Base-by-base conservation (phyloP, 176 grass and related monocot genomes). In the Oryza glumipatula region DNA sequence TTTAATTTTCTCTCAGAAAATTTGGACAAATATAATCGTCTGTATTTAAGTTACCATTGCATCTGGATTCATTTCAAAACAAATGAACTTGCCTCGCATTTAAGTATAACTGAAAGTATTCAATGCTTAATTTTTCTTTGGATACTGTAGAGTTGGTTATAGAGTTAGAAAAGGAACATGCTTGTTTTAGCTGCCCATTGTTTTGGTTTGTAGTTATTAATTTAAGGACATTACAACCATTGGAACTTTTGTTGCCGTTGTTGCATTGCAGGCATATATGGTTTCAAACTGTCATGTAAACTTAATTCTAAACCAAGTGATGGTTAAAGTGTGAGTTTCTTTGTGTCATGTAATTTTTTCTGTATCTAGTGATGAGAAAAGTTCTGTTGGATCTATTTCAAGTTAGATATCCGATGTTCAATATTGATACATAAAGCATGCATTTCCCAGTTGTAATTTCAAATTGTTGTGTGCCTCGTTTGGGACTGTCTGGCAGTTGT, bases 281-380 rank as follows among this genome's bases (percentile, higher is more conserved):
- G 51, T 73, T 82, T 73, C 19, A 38, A 38, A 38, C 36, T 56
- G 46, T 65, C 81, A 74, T 83, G 17, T 83, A 74, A 7, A 65
- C 65, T 83, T 65, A 7, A 65, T 74, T 48, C 58, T 32, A 1
- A 49, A 49, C 66, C n/a, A 52, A 67, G 9, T 64, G 11, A 83
- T 83, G 65, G 23, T 65, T 16, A 22, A 58, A 74, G n/a, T 51
- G 48, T 15, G 15, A 9, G 52, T 56, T 82, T 24, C 23, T 45
- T 28, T 41, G 17, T 56, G 45, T 65, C 81, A 74, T 83, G 17
- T 83, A 74, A 2, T 47, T 65, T 48, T 58, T 21, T 58, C 41
- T 32, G 3, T 36, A 49, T 65, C 14, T 75, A 51, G 3, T 64
- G 11, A 83, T 74, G 65, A 19, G 54, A 36, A 26, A 74, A 7